Evolutionary conservation across 2,329 filamentous ascomycete genomes (phyloP), one percentile per base, ranked within the genome.

Genomic region (Alternaria panax): DNA sequence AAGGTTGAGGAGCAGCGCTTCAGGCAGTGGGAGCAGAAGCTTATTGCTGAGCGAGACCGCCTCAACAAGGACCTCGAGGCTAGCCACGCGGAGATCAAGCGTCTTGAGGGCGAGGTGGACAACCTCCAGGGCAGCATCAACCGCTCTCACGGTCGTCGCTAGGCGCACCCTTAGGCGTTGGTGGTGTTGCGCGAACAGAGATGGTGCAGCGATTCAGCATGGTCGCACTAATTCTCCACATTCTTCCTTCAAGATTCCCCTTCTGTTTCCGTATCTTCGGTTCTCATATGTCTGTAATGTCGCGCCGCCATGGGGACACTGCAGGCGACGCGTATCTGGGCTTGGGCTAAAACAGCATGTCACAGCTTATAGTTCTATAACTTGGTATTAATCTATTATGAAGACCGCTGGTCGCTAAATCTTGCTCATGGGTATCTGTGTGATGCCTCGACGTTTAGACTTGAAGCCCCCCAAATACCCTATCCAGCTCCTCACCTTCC

Each of bases 1-100:
- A 99, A 99, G 92, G 92, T 99, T 76, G 96, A 99, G 86, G 95
- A 99, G 84, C 93, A 97, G 85, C 90, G 95, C 69, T 99, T 99
- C 90, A 89, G 96, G 82, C 91, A 96, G 83, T 99, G 95, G 95
- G 95, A 99, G 85, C 95, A 99, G 88, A 98, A 98, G 88, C 92
- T 99, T 80, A 99, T 99, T 76, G 90, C 92, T 65, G 95, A 99
- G 88, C 91, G 95, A 81, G 96, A 99, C 81, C 92, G 95, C 73
- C 89, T 99, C 83, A 99, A 99, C 89, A 99, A 99, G 89, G 95
- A 99, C 78, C 88, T 99, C 80, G 95, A 99, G 85, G 91, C 92
- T 81, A 98, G 94, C 70, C 96, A 99, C 77, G 94, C 95, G 56
- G 80, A 83, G 57, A 96, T 95, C 86, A 95, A 95, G 87, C 88